Percentiles rank a stretch among this genome's conserved stretches.
Conservation (phyloP, 139 green algal genomes). For the Penium margaritaceum region DNA sequence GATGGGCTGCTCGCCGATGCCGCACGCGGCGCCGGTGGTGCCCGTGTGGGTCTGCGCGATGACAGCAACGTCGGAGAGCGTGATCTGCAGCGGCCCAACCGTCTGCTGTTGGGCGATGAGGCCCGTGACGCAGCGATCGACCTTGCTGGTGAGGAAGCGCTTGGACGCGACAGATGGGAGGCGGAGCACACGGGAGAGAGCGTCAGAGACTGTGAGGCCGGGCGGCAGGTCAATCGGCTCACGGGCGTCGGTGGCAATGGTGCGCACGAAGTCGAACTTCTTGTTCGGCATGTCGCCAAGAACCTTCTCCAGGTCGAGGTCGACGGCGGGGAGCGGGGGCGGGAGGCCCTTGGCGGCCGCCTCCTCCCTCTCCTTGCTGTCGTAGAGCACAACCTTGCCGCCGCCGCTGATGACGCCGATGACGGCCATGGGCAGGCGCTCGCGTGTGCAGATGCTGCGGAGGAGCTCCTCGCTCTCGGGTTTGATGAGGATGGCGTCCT, state of each 20-base stretch:
- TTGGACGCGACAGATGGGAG: slow-evolving; percentile 89
- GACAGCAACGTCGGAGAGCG: slow-evolving; percentile 82
- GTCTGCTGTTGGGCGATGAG: slow-evolving; percentile 96
- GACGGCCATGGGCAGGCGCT: slow-evolving; percentile 65
- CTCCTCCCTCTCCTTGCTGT: slow-evolving; percentile 49
- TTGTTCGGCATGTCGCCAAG: slow-evolving; percentile 94
- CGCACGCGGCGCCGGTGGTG: slow-evolving; percentile 73
- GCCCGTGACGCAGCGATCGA: slow-evolving; percentile 78
- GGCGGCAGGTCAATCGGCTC: slow-evolving; percentile 57
- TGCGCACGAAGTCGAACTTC: slow-evolving; percentile 68
- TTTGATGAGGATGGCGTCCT: slow-evolving; percentile 26
- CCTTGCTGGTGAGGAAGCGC: slow-evolving; percentile 46
- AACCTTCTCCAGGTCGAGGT: slow-evolving; percentile 93
- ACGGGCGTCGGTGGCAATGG: not conserved
- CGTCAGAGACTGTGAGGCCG: slow-evolving; percentile 32
- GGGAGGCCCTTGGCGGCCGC: slow-evolving; percentile 5
- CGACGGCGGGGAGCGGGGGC: slow-evolving; percentile 63
- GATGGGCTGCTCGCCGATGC: slow-evolving; percentile 90
- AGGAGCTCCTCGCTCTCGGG: slow-evolving; percentile 50
- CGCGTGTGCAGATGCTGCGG: slow-evolving; percentile 76
- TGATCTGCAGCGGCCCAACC: slow-evolving; percentile 83
- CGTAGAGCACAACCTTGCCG: slow-evolving; percentile 73
- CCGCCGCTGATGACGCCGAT: slow-evolving; percentile 82
- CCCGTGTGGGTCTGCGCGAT: slow-evolving; percentile 56
- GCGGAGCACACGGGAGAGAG: slow-evolving; percentile 75